Base-by-base conservation (phyloP, 768 basidiomycete species). In the Mycena leptocephala region DNA sequence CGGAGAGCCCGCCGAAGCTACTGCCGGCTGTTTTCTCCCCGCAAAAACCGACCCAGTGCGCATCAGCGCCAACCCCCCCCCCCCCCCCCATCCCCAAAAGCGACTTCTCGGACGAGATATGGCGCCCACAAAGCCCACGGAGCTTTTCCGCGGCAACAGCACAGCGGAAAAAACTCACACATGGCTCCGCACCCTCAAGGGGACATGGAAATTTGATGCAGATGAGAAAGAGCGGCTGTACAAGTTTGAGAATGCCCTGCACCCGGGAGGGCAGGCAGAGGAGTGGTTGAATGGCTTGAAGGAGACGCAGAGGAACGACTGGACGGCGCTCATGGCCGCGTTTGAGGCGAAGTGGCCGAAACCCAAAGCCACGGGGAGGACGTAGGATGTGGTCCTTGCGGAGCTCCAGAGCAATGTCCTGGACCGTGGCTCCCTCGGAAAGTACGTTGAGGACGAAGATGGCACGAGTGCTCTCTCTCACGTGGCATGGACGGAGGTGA, bases 281-380 rank as follows among this genome's bases (percentile, higher is more conserved):
- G 26, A 35, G n/a, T 64, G 59, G 66, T 70, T 22, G 28, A 14
- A 16, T 14, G 51, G 46, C 2, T 13, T 69, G 16, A 28, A 1
- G 8, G 46, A 14, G 20, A 9, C 22, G 48, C 33, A 69, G 5
- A 63, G 37, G 68, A 51, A 51, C 26, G 26, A 26, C 33, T 75
- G 58, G 67, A 37, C 41, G 24, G 3, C n/a, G 26, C 30, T 69
- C 24, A 56, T 61, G 66, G 30, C 16, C 7, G 73, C 66, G 1
- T 75, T 75, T 43, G 33, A 46, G 39, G 35, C 20, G 43, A 67
- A 61, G 26, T 74, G 72, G 72, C 56, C 72, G 30, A 61, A 20
- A 20, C 72, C 72, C 13, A 61, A 43, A 28, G 4, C 58, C 5
- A 58, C 43, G 22, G 18, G 30, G 26, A 24, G 61, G 1, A 14